Percentiles rank a stretch among this genome's conserved stretches.
These are phyloP conservation scores for Microstegium vimineum DNA, from an alignment of 176 grass and related monocot species.

Conservation along the genomic window DNA sequence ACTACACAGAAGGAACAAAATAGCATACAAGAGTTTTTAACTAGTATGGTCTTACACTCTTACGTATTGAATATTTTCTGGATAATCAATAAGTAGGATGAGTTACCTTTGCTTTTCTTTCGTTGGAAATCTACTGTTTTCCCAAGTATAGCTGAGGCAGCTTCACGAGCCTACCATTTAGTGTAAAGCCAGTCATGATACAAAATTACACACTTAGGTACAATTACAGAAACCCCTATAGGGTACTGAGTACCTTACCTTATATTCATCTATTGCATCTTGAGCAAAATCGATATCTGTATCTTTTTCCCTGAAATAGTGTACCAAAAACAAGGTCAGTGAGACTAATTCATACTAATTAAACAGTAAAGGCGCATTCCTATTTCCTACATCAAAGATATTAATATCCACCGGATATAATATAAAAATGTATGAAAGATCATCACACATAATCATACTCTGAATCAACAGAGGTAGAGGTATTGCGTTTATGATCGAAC, in stretches of 20 bases:
- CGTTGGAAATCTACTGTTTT: slow-evolving; percentile 97
- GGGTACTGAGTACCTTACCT: slow-evolving; percentile 47
- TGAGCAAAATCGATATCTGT: slow-evolving; percentile 99
- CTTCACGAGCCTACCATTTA: slow-evolving; percentile 70
- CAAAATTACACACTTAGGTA: not conserved
- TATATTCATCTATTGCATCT: slow-evolving; percentile 98
- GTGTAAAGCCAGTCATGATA: slow-evolving; percentile 26
- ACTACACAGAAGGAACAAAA: not conserved
- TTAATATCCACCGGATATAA: not conserved
- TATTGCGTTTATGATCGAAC: not conserved
- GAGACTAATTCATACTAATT: not conserved
- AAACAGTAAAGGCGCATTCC: not conserved
- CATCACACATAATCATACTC: slow-evolving; percentile 7
- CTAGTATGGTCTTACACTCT: not conserved
- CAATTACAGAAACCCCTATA: not conserved
- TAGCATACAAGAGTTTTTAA: slow-evolving; percentile 7
- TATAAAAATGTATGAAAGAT: not conserved
- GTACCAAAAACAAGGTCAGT: slow-evolving; percentile 8
- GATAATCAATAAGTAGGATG: not conserved
- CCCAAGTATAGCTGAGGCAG: slow-evolving; percentile 59
- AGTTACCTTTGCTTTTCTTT: slow-evolving; percentile 90
- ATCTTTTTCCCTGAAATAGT: slow-evolving; percentile 84
- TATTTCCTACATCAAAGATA: slow-evolving; percentile 8
- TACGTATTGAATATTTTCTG: slow-evolving; percentile 3
- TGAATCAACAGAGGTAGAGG: not conserved